These are phyloP conservation scores for Trichoderma guizhouense DNA, from an alignment of 2,329 filamentous ascomycete species.

Conservation along the genomic window DNA sequence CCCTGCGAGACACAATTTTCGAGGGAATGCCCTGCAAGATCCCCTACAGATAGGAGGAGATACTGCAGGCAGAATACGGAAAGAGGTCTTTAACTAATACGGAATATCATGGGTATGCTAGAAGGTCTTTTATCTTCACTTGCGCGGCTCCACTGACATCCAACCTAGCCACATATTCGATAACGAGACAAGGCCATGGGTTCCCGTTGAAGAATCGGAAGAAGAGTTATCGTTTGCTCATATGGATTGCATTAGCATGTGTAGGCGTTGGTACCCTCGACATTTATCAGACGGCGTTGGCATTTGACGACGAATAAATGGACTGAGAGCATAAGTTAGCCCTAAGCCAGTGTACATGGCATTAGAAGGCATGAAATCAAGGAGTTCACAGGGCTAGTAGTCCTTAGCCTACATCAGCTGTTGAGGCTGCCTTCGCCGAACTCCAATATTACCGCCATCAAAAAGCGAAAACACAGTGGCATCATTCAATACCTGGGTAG, in stretches of 20 bases:
- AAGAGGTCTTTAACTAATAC: conserved; percentile 49
- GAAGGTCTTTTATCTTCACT: not conserved
- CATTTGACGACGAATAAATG: not conserved
- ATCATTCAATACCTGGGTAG: not conserved
- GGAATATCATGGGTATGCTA: conserved; percentile 39
- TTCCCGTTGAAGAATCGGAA: not conserved
- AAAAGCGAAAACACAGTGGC: not conserved
- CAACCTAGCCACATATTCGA: conserved; percentile 41
- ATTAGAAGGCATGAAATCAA: too few relatives aligned
- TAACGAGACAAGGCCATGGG: conserved; percentile 36
- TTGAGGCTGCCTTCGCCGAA: not conserved
- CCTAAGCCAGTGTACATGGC: too few relatives aligned
- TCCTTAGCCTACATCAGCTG: not conserved
- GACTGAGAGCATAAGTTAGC: not conserved
- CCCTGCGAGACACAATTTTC: too few relatives aligned
- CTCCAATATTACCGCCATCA: not conserved
- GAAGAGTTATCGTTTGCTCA: not conserved
- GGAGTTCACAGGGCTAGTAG: not conserved
- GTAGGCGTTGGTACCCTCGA: not conserved
- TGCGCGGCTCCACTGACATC: not conserved
- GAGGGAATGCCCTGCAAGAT: too few relatives aligned
- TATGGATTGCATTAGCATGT: not conserved
- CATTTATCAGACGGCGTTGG: not conserved
- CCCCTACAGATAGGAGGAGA: conserved; percentile 58
- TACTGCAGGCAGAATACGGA: conserved; percentile 57